Evolutionary conservation across 2,329 filamentous ascomycete genomes (phyloP).

Genomic region (Xylariaceae sp.): DNA sequence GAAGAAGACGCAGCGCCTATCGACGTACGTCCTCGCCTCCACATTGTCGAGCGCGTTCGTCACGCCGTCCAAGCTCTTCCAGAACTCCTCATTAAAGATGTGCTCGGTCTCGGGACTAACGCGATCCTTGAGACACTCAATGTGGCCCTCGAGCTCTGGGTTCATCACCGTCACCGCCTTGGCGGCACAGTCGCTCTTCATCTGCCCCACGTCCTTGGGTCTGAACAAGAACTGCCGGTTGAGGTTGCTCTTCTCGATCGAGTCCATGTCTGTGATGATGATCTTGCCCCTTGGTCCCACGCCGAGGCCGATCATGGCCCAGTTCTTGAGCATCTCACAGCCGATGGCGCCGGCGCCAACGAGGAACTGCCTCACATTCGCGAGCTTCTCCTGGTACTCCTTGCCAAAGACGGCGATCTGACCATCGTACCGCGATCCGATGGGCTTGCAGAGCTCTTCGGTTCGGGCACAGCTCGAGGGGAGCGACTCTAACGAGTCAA

Average conservation of each 20-base stretch:
- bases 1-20: conserved; percentile 96
- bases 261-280: conserved; percentile 93
- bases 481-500: conserved; percentile 94
- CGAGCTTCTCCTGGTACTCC: conserved; percentile 89
- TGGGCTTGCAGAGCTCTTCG: conserved; percentile 82
- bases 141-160: conserved; percentile 81
- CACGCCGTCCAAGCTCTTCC: conserved; percentile 79
- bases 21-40: conserved; percentile 92
- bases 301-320: conserved; percentile 96
- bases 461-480: conserved; percentile 69
- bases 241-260: conserved; percentile 97
- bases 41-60: conserved; percentile 98
- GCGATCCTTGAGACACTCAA: conserved; percentile 78
- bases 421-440: conserved; percentile 84
- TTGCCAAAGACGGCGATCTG: conserved; percentile 94
- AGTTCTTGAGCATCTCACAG: conserved; percentile 99
- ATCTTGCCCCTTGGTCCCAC: conserved; percentile 86
- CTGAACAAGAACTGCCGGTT: conserved; percentile 97
- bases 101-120: conserved; percentile 90
- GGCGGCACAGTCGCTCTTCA: conserved; percentile 95
- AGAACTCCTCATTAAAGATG: conserved; percentile 91
- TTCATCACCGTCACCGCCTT: conserved; percentile 93
- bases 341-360: conserved; percentile 96
- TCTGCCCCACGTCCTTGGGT: conserved; percentile 83
- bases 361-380: conserved; percentile 85